These are phyloP conservation scores for Daedaleopsis nitida DNA, from an alignment of 768 basidiomycete genomes.

Conservation along the genomic window DNA sequence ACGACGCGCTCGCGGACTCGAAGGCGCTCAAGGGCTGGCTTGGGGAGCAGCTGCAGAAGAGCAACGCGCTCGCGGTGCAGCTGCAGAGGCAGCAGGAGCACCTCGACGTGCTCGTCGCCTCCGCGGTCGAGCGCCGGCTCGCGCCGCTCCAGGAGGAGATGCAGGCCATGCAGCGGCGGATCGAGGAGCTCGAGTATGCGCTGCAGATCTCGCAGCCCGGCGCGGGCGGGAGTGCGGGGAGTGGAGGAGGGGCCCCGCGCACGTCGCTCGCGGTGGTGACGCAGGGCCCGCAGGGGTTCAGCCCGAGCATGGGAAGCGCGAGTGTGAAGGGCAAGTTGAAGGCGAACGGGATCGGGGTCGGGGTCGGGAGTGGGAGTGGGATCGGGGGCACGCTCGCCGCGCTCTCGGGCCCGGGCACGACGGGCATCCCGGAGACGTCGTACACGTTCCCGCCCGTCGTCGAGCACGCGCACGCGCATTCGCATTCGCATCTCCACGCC, in stretches of 20 bases:
- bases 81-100: conserved; percentile 71
- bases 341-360: conserved; percentile 22
- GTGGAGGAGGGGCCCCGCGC: background rate
- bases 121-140: conserved; percentile 61
- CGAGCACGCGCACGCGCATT: background rate
- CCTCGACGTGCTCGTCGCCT: conserved; percentile 59
- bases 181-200: conserved; percentile 68
- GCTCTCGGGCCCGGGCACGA: background rate
- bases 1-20: conserved; percentile 81
- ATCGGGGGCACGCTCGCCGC: background rate
- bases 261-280: background rate
- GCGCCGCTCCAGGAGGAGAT: conserved; percentile 65
- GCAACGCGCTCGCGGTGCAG: conserved; percentile 54
- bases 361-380: background rate
- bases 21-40: conserved; percentile 80
- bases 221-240: background rate
- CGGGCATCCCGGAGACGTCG: background rate
- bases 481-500: conserved; percentile 27
- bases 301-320: conserved; percentile 22
- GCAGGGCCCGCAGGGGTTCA: conserved; percentile 21
- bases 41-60: conserved; percentile 68
- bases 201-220: conserved; percentile 26
- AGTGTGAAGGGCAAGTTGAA: conserved; percentile 23
- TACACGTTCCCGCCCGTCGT: conserved; percentile 4
- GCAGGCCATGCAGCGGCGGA: conserved; percentile 54